phyloP scores from a whole-genome alignment of 2,329 filamentous ascomycete species.

The Fonsecaea monophora region DNA sequence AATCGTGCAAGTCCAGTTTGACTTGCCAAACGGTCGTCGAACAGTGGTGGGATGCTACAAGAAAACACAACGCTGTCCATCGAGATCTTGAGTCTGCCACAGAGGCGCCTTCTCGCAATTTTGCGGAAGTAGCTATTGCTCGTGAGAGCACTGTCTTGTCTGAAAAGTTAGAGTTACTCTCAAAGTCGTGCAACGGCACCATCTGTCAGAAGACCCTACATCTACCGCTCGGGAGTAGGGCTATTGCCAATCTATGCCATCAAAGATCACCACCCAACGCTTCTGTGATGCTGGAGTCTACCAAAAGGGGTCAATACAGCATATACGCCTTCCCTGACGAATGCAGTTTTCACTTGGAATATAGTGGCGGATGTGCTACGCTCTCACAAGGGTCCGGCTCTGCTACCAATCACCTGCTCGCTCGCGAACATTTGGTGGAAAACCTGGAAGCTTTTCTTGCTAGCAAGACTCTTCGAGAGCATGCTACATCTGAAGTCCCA shows the following conservation, averaged over 20 bases:
- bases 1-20: constrained; percentile 79
- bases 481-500: constrained; percentile 47
- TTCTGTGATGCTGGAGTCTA: constrained; percentile 45
- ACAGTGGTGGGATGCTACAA: constrained; percentile 76
- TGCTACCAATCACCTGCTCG: constrained; percentile 1
- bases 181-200: constrained; percentile 10
- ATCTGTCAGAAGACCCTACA: constrained; percentile 1
- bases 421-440: constrained; percentile 16
- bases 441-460: constrained; percentile 25
- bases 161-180: constrained; percentile 7
- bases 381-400: neutral
- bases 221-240: constrained; percentile 35
- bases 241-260: constrained; percentile 33
- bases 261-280: constrained; percentile 13
- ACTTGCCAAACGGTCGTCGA: constrained; percentile 67
- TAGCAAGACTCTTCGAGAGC: constrained; percentile 19
- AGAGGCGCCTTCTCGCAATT: no score
- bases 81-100: neutral
- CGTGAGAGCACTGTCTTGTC: neutral
- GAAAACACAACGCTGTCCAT: constrained; percentile 62
- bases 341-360: constrained; percentile 64
- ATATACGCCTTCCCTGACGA: constrained; percentile 73
- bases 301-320: constrained; percentile 68
- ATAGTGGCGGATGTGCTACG: constrained; percentile 42
- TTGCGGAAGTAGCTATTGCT: neutral